Conservation (phyloP, 306 rosid species). For the Citrullus colocynthis region DNA sequence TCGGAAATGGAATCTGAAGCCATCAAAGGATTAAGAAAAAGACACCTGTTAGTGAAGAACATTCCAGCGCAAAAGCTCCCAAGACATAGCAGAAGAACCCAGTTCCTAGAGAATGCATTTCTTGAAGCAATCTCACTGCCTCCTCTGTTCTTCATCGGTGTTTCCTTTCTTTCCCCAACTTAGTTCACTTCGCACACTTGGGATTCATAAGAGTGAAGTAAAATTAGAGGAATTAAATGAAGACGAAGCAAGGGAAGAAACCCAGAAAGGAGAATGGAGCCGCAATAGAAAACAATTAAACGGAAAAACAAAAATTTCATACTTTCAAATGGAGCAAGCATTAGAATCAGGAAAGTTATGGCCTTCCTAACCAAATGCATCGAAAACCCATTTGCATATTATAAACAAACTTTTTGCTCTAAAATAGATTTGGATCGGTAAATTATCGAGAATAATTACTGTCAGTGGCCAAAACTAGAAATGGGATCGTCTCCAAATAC, state of each 20-base stretch:
- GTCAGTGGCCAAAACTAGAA: background rate
- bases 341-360: background rate
- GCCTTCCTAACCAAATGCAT: background rate
- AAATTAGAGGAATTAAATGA: background rate
- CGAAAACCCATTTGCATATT: background rate
- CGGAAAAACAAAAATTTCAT: no score
- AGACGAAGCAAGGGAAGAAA: background rate
- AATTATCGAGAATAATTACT: background rate
- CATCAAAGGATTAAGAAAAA: slow-evolving; percentile 16
- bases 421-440: background rate
- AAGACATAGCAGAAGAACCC: slow-evolving; percentile 59
- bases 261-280: background rate
- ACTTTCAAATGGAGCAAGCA: no score
- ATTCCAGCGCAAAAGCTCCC: slow-evolving; percentile 86
- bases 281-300: background rate
- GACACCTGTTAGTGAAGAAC: slow-evolving; percentile 63
- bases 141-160: slow-evolving; percentile 55
- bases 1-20: background rate
- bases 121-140: slow-evolving; percentile 30
- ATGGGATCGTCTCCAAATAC: background rate
- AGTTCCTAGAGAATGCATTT: slow-evolving; percentile 41
- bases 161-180: slow-evolving; percentile 10
- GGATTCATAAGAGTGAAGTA: background rate
- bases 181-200: background rate
- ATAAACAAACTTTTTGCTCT: background rate